Evolutionary conservation across 2,329 filamentous ascomycete genomes (phyloP).

Genomic region (Botrytis medusae): DNA sequence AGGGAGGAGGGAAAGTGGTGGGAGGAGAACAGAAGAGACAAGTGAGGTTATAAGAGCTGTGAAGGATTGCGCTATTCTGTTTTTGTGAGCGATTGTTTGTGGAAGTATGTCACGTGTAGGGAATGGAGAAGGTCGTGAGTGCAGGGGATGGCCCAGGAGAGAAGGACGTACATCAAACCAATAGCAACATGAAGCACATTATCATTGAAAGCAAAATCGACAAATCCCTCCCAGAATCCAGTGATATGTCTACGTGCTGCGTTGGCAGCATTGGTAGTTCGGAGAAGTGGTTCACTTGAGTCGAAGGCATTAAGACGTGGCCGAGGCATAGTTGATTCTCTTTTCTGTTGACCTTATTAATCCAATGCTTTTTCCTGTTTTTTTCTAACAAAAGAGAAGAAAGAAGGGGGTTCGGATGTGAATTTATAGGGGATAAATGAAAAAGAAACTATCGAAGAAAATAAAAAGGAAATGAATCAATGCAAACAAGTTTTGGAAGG

Average conservation of each 20-base stretch:
- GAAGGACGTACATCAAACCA: conserved; percentile 60
- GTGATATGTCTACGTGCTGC: conserved; percentile 37
- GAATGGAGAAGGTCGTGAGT: background rate
- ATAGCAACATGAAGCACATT: conserved; percentile 76
- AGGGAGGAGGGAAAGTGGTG: conserved; percentile 66
- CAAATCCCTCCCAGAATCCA: conserved; percentile 61
- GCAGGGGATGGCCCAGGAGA: background rate
- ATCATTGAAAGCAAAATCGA: conserved; percentile 71
- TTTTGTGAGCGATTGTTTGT: background rate
- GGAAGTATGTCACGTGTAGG: background rate
- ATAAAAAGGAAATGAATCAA: background rate
- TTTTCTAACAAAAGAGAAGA: background rate
- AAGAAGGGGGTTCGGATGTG: too few species aligned
- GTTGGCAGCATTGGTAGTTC: conserved; percentile 32
- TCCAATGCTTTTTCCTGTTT: background rate
- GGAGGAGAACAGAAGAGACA: conserved; percentile 68
- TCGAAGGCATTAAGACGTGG: conserved; percentile 28
- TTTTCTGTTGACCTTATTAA: background rate
- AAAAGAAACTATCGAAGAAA: background rate
- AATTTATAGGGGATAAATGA: background rate
- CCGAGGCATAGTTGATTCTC: conserved; percentile 24
- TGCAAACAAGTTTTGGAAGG: background rate
- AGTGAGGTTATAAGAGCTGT: conserved; percentile 71
- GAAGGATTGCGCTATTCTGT: conserved; percentile 67
- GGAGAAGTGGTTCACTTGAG: conserved; percentile 32